phyloP scores from a whole-genome alignment of 768 basidiomycete genomes.

The Tricholomella constricta region DNA sequence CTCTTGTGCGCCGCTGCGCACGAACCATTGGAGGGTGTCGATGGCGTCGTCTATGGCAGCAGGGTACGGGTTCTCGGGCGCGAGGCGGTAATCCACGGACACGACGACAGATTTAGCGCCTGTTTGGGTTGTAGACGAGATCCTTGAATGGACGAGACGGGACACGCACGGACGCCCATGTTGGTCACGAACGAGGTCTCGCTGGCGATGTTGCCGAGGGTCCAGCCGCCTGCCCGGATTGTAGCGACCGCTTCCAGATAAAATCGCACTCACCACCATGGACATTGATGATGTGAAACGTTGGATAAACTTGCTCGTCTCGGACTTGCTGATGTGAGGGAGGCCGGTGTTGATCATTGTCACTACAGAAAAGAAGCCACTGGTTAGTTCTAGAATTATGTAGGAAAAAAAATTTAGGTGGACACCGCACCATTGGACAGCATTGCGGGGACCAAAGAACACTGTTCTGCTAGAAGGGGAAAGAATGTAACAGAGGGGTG shows the following conservation, averaged over 20 bases:
- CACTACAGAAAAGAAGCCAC: too few relatives aligned
- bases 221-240: conserved; percentile 65
- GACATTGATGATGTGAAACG: too few relatives aligned
- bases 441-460: too few relatives aligned
- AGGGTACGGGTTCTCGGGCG: conserved; percentile 71
- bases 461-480: too few relatives aligned
- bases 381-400: too few relatives aligned
- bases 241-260: not conserved
- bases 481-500: too few relatives aligned
- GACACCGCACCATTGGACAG: too few relatives aligned
- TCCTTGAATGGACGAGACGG: not conserved
- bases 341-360: too few relatives aligned
- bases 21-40: conserved; percentile 66
- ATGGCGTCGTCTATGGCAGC: conserved; percentile 71
- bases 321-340: too few relatives aligned
- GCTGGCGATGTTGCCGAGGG: conserved; percentile 62
- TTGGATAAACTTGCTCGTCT: too few relatives aligned
- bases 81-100: conserved; percentile 71
- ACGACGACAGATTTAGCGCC: conserved; percentile 64
- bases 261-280: conserved; percentile 57
- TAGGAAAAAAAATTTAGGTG: too few relatives aligned
- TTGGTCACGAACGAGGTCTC: conserved; percentile 65
- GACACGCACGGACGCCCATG: conserved; percentile 53
- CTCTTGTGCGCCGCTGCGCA: conserved; percentile 43
- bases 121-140: conserved; percentile 19